Percentiles rank a stretch among this genome's conserved stretches.
Evolutionary conservation across 169 alveolate genomes (phyloP).

Genomic region (Eimeria sp.): DNA sequence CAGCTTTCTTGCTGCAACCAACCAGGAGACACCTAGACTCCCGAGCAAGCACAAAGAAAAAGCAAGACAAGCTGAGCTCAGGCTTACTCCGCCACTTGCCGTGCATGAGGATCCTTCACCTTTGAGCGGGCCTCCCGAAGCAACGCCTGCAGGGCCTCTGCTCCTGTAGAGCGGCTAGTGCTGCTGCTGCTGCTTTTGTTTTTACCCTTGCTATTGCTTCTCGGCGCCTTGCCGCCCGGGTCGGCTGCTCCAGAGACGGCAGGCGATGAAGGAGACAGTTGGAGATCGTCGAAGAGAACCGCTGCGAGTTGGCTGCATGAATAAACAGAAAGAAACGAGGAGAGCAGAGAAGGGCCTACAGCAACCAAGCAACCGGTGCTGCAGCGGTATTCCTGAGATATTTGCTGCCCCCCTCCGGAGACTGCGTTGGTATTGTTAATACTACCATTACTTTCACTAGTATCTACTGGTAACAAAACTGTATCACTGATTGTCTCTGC

Average conservation of each 20-base stretch:
- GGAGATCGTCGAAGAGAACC: conserved; percentile 21
- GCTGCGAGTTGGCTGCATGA: conserved; percentile 51
- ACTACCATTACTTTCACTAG: not conserved
- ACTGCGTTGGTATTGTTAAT: not conserved
- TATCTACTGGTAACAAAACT: not conserved
- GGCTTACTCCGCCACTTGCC: conserved; percentile 40
- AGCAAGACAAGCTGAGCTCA: not conserved
- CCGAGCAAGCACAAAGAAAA: not conserved
- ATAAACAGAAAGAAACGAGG: not conserved
- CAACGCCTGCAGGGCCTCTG: conserved; percentile 61
- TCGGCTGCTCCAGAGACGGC: not conserved
- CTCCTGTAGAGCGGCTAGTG: conserved; percentile 30
- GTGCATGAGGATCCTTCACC: not conserved
- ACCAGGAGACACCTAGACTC: no score
- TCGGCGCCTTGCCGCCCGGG: not conserved
- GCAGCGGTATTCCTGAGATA: not conserved
- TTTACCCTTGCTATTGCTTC: not conserved
- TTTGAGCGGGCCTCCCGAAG: conserved; percentile 27
- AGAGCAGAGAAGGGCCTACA: not conserved
- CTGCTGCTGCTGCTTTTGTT: conserved; percentile 25
- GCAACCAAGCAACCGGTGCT: not conserved
- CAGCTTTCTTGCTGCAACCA: no score
- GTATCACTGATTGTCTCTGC: not conserved
- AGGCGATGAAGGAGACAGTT: conserved; percentile 34
- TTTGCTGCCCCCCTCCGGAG: not conserved